A percentile compares a stretch with the other conserved stretches of the same genome.
Evolutionary conservation across 495 filamentous ascomycete genomes (phyloP).

Genomic region (Penicillium goetzii): DNA sequence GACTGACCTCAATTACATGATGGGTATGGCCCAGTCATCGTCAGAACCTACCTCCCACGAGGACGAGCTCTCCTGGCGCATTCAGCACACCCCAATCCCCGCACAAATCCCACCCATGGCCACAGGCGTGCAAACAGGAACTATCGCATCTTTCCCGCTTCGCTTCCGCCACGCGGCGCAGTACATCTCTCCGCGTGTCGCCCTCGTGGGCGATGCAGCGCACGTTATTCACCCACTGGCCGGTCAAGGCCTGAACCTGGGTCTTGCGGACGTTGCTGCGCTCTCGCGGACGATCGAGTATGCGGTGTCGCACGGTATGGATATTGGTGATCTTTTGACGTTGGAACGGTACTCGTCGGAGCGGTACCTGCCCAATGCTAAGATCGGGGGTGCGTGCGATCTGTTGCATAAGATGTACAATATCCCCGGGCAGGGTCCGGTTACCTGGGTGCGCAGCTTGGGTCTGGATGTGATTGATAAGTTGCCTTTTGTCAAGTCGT

Average conservation of each 20-base stretch:
- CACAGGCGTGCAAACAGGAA: slow-evolving; percentile 72
- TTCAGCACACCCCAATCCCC: slow-evolving; percentile 64
- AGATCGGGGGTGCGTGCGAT: slow-evolving; percentile 87
- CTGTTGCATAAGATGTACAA: slow-evolving; percentile 92
- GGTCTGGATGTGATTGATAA: slow-evolving; percentile 78
- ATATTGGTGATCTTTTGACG: slow-evolving; percentile 73
- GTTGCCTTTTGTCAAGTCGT: slow-evolving; percentile 77
- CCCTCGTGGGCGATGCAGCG: slow-evolving; percentile 90
- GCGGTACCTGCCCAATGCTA: slow-evolving; percentile 79
- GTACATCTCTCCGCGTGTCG: slow-evolving; percentile 86
- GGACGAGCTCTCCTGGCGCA: slow-evolving; percentile 80
- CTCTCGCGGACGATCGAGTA: slow-evolving; percentile 73
- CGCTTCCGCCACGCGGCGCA: slow-evolving; percentile 88
- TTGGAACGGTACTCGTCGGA: slow-evolving; percentile 79
- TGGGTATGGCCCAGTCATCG: slow-evolving; percentile 56
- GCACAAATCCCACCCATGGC: slow-evolving; percentile 59
- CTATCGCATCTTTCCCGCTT: slow-evolving; percentile 87
- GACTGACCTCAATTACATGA: slow-evolving; percentile 80
- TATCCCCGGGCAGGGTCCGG: slow-evolving; percentile 66
- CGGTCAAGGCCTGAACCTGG: slow-evolving; percentile 93
- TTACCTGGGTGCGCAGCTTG: slow-evolving; percentile 75
- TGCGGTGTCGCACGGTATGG: slow-evolving; percentile 80
- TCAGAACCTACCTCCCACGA: slow-evolving; percentile 50
- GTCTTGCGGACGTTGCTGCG: slow-evolving; percentile 81
- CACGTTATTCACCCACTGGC: slow-evolving; percentile 94